Evolutionary conservation across 164 flowering plant species (phyloP), one percentile per base, ranked within the genome.

Genomic region (Macadamia integrifolia): DNA sequence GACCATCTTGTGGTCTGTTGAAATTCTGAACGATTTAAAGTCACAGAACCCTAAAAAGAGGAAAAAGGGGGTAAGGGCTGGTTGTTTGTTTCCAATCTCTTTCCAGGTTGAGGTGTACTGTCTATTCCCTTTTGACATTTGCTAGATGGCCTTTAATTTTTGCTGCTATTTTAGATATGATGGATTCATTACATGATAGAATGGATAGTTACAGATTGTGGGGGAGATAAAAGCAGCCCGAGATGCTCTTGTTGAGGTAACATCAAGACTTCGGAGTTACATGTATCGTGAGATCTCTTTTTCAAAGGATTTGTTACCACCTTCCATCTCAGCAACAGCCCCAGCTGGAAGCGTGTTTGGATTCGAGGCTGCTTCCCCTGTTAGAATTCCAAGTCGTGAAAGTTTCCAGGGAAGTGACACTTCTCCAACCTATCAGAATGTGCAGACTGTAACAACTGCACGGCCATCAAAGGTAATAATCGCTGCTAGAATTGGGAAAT

Each of bases 191-290:
- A 23, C 23, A 23, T 73, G 69, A 57, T 63, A 35, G 58, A 56
- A 28, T 48, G 10, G 9, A 35, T 49, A 2, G 73, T 48, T 73
- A 31, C 83, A 95, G 99, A 92, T 95, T 69, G 86, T 81, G 23
- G 99, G 98, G 60, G 96, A 89, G 79, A 95, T 95, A 73, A 88
- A 78, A 74, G 89, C 90, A 71, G 89, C 98, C 65, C 81, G 99
- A 71, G 89, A 85, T 69, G 99, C 98, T 69, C 83, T 95, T 72
- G 79, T 95, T 61, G 97, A 92, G 82, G 75, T 95, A 79, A 92
- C 99, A 58, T 78, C 84, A 68, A 85, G 85, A 74, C 69, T 91
- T 29, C 78, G 98, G 44, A 85, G 80, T 75, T 76, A 80, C 62
- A 58, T 91, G 13, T 92, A 76, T 66, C 81, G 80, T 64, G 98